A percentile compares a stretch with the other conserved stretches of the same genome.
Conservation (phyloP, 164 flowering plant genomes). For the Malania oleifera region DNA sequence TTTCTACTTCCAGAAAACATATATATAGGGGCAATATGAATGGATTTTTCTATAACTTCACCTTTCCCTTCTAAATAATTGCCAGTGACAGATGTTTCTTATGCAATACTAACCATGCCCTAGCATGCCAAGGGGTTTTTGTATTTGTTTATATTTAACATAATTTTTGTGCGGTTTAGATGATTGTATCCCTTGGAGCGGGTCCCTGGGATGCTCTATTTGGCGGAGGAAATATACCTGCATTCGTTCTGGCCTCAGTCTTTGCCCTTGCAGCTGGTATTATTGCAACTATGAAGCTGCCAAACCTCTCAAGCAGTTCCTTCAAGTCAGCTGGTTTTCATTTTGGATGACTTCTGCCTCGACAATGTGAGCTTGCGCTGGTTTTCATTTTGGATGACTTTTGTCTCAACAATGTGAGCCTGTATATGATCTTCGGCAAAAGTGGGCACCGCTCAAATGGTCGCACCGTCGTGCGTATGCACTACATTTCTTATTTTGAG, state of each 20-base stretch:
- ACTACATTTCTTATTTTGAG: neutral
- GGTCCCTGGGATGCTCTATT: conserved; percentile 99
- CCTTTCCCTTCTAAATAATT: neutral
- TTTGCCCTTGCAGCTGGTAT: conserved; percentile 73
- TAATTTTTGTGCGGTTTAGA: too few relatives aligned
- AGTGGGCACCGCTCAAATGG: neutral
- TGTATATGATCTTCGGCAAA: conserved; percentile 19
- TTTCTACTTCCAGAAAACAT: too few relatives aligned
- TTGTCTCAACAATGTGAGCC: neutral
- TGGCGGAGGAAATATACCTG: conserved; percentile 95
- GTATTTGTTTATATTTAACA: too few relatives aligned
- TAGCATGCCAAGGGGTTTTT: too few relatives aligned
- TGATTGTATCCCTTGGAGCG: conserved; percentile 92
- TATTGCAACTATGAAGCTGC: conserved; percentile 59
- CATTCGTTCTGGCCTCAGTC: conserved; percentile 76
- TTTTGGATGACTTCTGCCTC: conserved; percentile 43
- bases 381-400: too few relatives aligned
- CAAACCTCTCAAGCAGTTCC: conserved; percentile 54
- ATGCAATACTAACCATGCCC: neutral
- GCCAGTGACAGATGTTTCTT: neutral
- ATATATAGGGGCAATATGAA: too few relatives aligned
- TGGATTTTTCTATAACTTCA: too few relatives aligned
- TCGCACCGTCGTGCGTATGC: conserved; percentile 11
- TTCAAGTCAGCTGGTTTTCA: conserved; percentile 74
- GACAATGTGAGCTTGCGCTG: neutral